These are phyloP conservation scores for Madurella mycetomatis DNA, from an alignment of 2,329 filamentous ascomycete genomes.

Conservation along the genomic window DNA sequence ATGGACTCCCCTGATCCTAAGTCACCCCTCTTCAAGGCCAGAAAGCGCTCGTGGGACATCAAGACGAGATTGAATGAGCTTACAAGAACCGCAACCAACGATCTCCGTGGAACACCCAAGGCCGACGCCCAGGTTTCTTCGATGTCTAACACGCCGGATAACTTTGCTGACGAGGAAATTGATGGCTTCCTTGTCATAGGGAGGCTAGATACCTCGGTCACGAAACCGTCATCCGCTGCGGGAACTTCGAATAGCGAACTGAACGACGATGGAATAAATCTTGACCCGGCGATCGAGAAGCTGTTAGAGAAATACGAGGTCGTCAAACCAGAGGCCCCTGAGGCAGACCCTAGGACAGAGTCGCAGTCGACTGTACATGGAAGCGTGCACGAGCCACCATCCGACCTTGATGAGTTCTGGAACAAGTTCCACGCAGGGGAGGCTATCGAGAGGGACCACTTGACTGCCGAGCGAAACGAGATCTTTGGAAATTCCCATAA, in stretches of 20 bases:
- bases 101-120: background rate
- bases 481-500: constrained; percentile 62
- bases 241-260: too few relatives aligned
- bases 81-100: background rate
- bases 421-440: constrained; percentile 32
- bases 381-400: background rate
- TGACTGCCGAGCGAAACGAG: constrained; percentile 35
- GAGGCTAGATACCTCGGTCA: background rate
- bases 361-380: background rate
- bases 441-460: constrained; percentile 13
- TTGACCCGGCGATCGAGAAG: background rate
- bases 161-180: constrained; percentile 11
- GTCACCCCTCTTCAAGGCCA: constrained; percentile 57
- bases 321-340: background rate
- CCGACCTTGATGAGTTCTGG: constrained; percentile 39
- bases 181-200: constrained; percentile 11
- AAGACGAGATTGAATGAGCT: constrained; percentile 24
- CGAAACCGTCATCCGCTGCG: background rate
- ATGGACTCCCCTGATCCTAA: constrained; percentile 62
- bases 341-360: background rate
- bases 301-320: constrained; percentile 8
- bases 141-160: background rate
- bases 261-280: background rate
- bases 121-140: background rate
- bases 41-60: constrained; percentile 70